Evolutionary conservation across 2,329 filamentous ascomycete genomes (phyloP).

Genomic region (Aureobasidium subglaciale): DNA sequence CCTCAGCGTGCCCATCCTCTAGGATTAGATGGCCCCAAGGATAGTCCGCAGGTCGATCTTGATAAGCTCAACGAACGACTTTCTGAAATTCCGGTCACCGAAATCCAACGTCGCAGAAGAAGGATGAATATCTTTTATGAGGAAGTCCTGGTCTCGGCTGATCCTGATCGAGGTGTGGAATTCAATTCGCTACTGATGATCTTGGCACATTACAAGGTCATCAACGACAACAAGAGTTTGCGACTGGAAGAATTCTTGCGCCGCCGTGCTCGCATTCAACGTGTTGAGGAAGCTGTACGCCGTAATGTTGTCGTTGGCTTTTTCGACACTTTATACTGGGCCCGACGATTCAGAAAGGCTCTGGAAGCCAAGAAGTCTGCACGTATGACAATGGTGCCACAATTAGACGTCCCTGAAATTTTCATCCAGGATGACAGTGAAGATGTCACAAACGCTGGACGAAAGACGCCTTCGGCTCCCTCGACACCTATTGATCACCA

Average conservation of each 20-base stretch:
- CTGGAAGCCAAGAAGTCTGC: constrained; percentile 63
- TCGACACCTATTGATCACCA: constrained; percentile 23
- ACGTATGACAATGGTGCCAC: constrained; percentile 70
- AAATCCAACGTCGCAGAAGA: constrained; percentile 66
- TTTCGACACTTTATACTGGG: constrained; percentile 90
- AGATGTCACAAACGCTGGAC: constrained; percentile 20
- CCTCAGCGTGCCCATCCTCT: constrained; percentile 42
- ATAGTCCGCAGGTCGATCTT: constrained; percentile 54
- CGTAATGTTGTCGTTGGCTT: constrained; percentile 87
- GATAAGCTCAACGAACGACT: constrained; percentile 68
- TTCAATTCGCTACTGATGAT: constrained; percentile 94
- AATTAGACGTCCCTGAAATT: constrained; percentile 69
- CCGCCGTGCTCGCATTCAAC: constrained; percentile 79
- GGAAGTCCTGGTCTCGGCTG: constrained; percentile 88
- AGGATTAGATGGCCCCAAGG: constrained; percentile 34
- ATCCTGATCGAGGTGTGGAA: constrained; percentile 80
- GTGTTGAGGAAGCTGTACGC: constrained; percentile 89
- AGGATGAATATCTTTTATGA: constrained; percentile 95
- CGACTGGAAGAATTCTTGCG: constrained; percentile 84
- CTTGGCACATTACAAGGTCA: constrained; percentile 96
- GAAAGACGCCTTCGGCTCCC: constrained; percentile 21
- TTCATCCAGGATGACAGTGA: constrained; percentile 71
- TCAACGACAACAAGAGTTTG: constrained; percentile 93
- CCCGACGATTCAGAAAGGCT: constrained; percentile 69
- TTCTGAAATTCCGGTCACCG: constrained; percentile 62